Evolutionary conservation across 2,329 filamentous ascomycete genomes (phyloP), one percentile per base, ranked within the genome.

Genomic region (Diaporthe nobilis): DNA sequence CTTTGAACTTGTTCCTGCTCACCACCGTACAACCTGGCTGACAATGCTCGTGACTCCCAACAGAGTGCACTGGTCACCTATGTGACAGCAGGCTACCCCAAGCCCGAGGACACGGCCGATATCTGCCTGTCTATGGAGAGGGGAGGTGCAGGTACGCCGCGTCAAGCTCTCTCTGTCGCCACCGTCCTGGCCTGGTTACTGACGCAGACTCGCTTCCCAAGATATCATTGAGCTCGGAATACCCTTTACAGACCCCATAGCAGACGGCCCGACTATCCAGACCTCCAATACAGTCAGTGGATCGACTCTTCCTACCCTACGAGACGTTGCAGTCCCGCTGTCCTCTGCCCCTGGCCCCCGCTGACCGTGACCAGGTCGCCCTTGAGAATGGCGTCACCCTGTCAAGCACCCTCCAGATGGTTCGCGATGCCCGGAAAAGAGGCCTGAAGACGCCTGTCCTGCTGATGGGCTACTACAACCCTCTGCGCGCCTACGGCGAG

Each of bases 381-480:
- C 92, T 99, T 61, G 87, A 92, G 80, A 96, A 99, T 88, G 95
- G 95, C 77, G 94, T 98, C 78, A 98, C 93, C 15, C 94, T 98
- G 77, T 88, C 90, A 79, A 92, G 90, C 71, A 94, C 94, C 22
- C 90, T 99, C 55, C 90, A 94, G 81, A 96, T 98, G 89, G 93
- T 98, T 77, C 93, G 93, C 80, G 91, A 94, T 77, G 95, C 96
- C 63, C 90, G 97, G 81, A 89, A 90, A 80, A 90, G 90, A 77
- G 97, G 97, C 57, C 88, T 98, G 73, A 93, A 90, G 81, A 92
- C 93, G 0, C 97, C 97, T 0, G 91, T 99, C 57, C 87, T 99
- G 82, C 90, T 99, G 79, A 99, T 99, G 97, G 97, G 97, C 81
- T 99, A 99, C 90, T 99, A 98, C 87, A 99, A 99, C 87, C 97